Base-by-base conservation (phyloP, 805 yeast species). In the Wickerhamiella vanderwaltii region DNA sequence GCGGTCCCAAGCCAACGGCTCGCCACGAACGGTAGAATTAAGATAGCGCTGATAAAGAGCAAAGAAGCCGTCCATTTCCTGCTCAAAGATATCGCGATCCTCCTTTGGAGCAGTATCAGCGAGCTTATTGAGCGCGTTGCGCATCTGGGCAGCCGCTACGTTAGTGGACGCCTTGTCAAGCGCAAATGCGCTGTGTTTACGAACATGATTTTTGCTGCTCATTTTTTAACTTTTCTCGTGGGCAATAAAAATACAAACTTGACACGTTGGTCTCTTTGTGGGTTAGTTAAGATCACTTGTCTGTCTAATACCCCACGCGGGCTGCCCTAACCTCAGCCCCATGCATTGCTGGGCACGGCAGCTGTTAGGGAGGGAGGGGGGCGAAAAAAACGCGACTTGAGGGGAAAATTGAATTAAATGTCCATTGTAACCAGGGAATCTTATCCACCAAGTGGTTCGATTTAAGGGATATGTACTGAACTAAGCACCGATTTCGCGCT, bases 71-170 rank as follows among this genome's bases (percentile, higher is more conserved):
- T 91, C 97, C 94, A 88, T 79, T 64, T 87, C 93, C 52, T 70
- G 72, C 63, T 88, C 95, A 57, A 91, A 86, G 52, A 72, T 72
- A 47, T 57, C 58, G 53, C 60, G 62, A 42, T 48, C 49, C 43
- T 46, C 52, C 42, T 58, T 55, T 46, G 63, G 80, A 16, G 65
- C 61, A n/a, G 86, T 71, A 62, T 88, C 97, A 38, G 87, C 79
- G 59, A 88, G 68, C 62, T 73, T 75, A 72, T 88, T 88, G 64
- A 91, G 73, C 1, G 94, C 88, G 61, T 91, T 88, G 60, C 97
- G 79, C 97, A 88, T 91, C 64, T 85, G 96, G 49, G 94, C 80
- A 5, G 97, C 96, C 22, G 97, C 95, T 48, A 86, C 91, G 48
- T 83, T 83, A 43, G 95, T 84, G 36, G 95, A 84, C 49, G 93